phyloP scores from a whole-genome alignment of 768 basidiomycete species.

The Serendipita vermifera region DNA sequence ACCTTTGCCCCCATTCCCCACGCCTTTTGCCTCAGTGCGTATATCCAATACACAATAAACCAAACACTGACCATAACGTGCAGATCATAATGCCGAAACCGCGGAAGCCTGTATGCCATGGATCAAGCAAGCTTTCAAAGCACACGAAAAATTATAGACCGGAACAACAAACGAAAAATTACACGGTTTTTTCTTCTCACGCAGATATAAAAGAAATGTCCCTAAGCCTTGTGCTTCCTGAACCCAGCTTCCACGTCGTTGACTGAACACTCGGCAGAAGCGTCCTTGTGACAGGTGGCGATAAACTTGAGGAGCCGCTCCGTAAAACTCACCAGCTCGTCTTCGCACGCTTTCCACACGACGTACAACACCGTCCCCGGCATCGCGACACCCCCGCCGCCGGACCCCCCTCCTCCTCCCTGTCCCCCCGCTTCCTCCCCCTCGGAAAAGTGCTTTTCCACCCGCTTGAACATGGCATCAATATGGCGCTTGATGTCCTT shows the following conservation, averaged over 20 bases:
- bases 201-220: not conserved
- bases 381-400: constrained; percentile 38
- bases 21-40: not conserved
- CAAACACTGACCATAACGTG: not conserved
- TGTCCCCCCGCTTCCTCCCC: constrained; percentile 46
- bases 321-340: constrained; percentile 62
- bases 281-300: constrained; percentile 64
- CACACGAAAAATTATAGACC: not conserved
- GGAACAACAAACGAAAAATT: not conserved
- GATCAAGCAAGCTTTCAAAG: not conserved
- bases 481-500: constrained; percentile 87
- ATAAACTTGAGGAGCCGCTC: constrained; percentile 57
- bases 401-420: constrained; percentile 39
- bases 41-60: not conserved
- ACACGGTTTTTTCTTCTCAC: not conserved
- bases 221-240: constrained; percentile 39
- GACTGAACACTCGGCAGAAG: constrained; percentile 55
- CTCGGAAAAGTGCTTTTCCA: constrained; percentile 93
- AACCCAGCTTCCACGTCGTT: constrained; percentile 70
- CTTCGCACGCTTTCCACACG: constrained; percentile 87
- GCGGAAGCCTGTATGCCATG: not conserved
- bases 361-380: constrained; percentile 49
- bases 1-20: not conserved
- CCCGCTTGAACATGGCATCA: constrained; percentile 75
- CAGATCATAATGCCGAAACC: not conserved